phyloP scores from a whole-genome alignment of 148 eudicot genomes.

The Amaranthus cruentus region DNA sequence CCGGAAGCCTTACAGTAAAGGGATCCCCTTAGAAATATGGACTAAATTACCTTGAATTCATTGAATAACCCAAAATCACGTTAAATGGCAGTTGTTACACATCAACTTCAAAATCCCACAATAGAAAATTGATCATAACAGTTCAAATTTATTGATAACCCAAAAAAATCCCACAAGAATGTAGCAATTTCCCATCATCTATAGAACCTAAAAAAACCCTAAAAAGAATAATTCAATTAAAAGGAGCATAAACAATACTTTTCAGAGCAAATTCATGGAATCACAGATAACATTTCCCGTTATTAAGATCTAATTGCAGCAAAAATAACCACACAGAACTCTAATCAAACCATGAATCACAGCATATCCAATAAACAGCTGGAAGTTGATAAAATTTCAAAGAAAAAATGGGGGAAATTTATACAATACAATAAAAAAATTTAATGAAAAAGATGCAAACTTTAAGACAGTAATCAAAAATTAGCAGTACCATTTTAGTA shows the following conservation, averaged over 20 bases:
- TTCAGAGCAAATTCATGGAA: conserved; percentile 1
- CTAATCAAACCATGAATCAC: conserved; percentile 9
- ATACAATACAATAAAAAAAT: neutral
- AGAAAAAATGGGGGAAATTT: neutral
- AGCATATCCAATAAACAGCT: neutral
- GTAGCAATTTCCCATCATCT: neutral
- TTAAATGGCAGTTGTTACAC: neutral
- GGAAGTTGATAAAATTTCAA: neutral
- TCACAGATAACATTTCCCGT: conserved; percentile 1
- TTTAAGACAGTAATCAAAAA: neutral
- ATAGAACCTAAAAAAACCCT: neutral
- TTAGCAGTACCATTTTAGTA: conserved; percentile 18
- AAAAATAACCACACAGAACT: neutral
- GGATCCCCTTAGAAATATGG: too few relatives aligned
- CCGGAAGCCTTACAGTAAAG: too few relatives aligned
- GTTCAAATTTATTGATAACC: neutral
- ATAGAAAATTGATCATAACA: neutral
- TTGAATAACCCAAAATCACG: too few relatives aligned
- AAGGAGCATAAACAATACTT: conserved; percentile 1
- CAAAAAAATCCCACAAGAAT: neutral
- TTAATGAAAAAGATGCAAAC: conserved; percentile 4
- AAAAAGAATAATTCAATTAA: conserved; percentile 1
- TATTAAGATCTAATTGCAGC: conserved; percentile 19
- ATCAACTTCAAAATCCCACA: neutral
- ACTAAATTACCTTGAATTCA: neutral